Evolutionary conservation across 352 stramenopile genomes (phyloP), one percentile per base, ranked within the genome.

Genomic region (Phytophthora foliorum): DNA sequence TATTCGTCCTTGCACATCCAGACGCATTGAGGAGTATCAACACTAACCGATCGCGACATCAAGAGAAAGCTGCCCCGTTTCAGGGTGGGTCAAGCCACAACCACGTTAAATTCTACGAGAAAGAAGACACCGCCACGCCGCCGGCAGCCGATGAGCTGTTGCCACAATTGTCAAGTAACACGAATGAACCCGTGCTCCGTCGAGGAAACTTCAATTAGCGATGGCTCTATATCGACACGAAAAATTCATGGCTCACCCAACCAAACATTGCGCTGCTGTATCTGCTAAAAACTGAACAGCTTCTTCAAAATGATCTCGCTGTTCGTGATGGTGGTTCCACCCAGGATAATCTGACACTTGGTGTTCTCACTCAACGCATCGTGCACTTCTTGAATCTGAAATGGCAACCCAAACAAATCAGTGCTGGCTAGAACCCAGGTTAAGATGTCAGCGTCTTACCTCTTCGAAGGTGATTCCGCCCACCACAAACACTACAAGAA

Each of bases 381-480:
- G 34, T 84, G 67, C 0, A 93, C 80, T 63, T 90, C 74, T 79
- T 91, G 84, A 25, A 94, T 77, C 84, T 91, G 59, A 22, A 63
- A 21, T 49, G 68, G 32, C 21, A 27, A 13, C 29, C n/a, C 14
- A 64, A 44, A 41, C 10, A 38, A 29, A 36, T 58, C 21, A 71
- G 46, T 48, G 10, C 32, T 38, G 19, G 11, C 21, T 49, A n/a
- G 2, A 27, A 49, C 6, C 10, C 2, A n/a, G 6, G 9, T 27
- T 27, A 22, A 8, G 21, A 49, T 29, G 9, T 1, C 10, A 29
- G 8, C 5, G 8, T 27, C 44, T 13, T 61, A 90, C 81, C 77
- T 94, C 87, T 74, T 93, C 74, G 52, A 93, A 89, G 13, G 87
- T 92, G 52, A 94, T 84, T 19, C 87, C 87, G 21, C 87, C 87